Conservation (phyloP, 306 rosid genomes). For the Quercus agrifolia region DNA sequence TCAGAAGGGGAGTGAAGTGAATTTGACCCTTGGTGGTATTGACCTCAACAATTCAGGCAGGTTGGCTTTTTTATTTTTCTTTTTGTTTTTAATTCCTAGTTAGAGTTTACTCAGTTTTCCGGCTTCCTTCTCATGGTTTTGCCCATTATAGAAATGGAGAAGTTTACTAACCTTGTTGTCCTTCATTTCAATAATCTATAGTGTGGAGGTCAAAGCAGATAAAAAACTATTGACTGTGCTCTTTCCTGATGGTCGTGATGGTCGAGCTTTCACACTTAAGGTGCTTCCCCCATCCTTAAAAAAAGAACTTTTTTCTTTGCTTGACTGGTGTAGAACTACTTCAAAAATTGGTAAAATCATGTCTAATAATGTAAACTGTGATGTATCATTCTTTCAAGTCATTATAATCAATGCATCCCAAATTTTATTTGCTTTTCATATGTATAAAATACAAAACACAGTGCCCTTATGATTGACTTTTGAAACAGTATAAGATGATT, state of each 20-base stretch:
- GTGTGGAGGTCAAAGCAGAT: slow-evolving; percentile 89
- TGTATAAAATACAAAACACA: neutral
- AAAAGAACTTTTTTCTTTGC: neutral
- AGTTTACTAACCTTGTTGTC: slow-evolving; percentile 31
- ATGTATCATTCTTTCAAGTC: neutral
- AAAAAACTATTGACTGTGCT: slow-evolving; percentile 92
- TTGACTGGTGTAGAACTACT: neutral
- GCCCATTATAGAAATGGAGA: slow-evolving; percentile 2
- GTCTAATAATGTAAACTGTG: neutral
- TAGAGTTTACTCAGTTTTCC: slow-evolving; percentile 8
- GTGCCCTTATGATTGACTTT: neutral
- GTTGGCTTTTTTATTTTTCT: slow-evolving; percentile 52
- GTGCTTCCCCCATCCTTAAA: slow-evolving; percentile 30
- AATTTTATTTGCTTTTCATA: neutral
- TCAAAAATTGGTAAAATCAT: neutral
- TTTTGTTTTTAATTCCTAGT: slow-evolving; percentile 9
- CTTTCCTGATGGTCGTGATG: slow-evolving; percentile 96
- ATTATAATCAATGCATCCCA: neutral
- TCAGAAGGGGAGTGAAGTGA: slow-evolving; percentile 79
- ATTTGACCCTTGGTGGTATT: slow-evolving; percentile 97
- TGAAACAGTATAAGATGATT: neutral
- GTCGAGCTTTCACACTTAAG: slow-evolving; percentile 95
- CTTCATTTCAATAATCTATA: slow-evolving; percentile 37
- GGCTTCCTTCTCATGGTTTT: slow-evolving; percentile 9
- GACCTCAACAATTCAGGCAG: slow-evolving; percentile 99